Conservation (phyloP, 176 grass and related monocot species). For the bread wheat (Triticum aestivum) region IWGSC_CS_RefSeq_v2.1 NC_057809.1:382769353-382769852, state of each 20-base stretch:
- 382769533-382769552: neutral
- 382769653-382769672: neutral
- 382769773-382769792: neutral
- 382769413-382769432: too few relatives aligned
- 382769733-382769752: neutral
- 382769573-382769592: neutral
- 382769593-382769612: neutral
- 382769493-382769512: neutral
- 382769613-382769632: neutral
- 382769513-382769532: too few relatives aligned
- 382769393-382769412: too few relatives aligned
- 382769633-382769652: neutral
- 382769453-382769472: too few relatives aligned
- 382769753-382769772: neutral
- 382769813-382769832: conserved; percentile 26
- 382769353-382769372: too few relatives aligned
- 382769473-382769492: neutral
- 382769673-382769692: neutral
- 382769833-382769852: neutral
- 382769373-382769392: too few relatives aligned
- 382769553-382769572: neutral
- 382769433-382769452: too few relatives aligned
- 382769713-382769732: neutral
- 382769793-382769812: neutral
- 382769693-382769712: neutral